Evolutionary conservation across 2,329 filamentous ascomycete species (phyloP), one percentile per base, ranked within the genome.

Genomic region (Blastomyces parvus): DNA sequence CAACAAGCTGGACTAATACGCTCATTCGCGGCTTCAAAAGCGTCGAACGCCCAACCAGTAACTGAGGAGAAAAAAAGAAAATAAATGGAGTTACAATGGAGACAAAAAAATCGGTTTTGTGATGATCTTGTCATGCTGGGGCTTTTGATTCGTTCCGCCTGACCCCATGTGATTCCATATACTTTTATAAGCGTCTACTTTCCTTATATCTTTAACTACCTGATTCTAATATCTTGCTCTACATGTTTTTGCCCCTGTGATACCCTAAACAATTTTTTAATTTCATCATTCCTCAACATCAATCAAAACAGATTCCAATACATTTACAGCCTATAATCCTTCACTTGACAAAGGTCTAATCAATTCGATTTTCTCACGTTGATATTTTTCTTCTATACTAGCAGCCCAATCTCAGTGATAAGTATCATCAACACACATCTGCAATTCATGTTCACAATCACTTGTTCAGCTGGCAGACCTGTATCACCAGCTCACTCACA

Each of bases 1-100:
- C 68, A 65, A 30, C 73, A 74, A 36, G 48, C 27, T 56, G 25
- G 42, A 27, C n/a, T 59, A 25, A 48, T 59, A 36, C 33, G 25
- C 40, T 36, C 56, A 30, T 46, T 5, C 9, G 7, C 40, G 25
- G 19, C 50, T 44, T 56, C 33, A n/a, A 56, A 38, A 27, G 36
- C 19, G 27, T 13, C 4, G 27, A 48, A 33, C 17, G 38, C 17
- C 7, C 38, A 46, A 27, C 17, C 44, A 7, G 57, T 55, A 17
- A 59, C 40, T 6, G 59, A 62, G n/a, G 56, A 22, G 22, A 62
- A 64, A 55, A 65, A 62, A 53, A 55, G 38, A 17, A 58, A 59
- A 62, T 64, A 62, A 30, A 44, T 8, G 53, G n/a, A 22, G 25
- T 56, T 22, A n/a, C 53, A 36, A 56, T 55, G 30, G 9, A 38